Conservation (phyloP, 1,284 basidiomycete species). For the Stereum hirsutum region DNA sequence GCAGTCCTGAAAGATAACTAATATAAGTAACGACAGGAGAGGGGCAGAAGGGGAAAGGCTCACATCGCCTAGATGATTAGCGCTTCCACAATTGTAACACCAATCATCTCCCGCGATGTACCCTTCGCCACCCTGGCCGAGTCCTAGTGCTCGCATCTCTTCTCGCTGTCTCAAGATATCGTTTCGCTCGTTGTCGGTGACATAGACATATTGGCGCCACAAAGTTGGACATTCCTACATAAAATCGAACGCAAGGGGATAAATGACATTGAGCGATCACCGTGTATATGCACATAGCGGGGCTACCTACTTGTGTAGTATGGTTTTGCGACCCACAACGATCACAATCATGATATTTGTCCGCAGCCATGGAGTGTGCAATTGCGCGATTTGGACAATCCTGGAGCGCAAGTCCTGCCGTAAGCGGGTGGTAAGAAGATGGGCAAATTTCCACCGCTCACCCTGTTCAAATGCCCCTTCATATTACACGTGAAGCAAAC, state of each 20-base stretch:
- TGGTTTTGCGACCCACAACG: constrained; percentile 70
- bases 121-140: constrained; percentile 72
- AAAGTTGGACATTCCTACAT: constrained; percentile 76
- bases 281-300: background rate
- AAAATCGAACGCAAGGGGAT: background rate
- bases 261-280: too few relatives aligned
- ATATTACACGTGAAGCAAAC: constrained; percentile 82
- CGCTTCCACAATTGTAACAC: constrained; percentile 84
- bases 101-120: constrained; percentile 66
- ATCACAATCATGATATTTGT: constrained; percentile 48
- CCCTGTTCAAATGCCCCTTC: constrained; percentile 76
- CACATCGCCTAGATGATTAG: constrained; percentile 84
- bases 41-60: constrained; percentile 20
- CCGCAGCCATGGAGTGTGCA: constrained; percentile 14
- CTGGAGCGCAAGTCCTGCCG: constrained; percentile 24
- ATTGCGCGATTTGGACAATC: constrained; percentile 66
- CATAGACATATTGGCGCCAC: constrained; percentile 84
- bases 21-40: background rate
- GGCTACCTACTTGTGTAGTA: constrained; percentile 50
- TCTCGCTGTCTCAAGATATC: constrained; percentile 39
- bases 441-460: constrained; percentile 22
- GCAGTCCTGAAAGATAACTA: constrained; percentile 53
- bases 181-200: constrained; percentile 44
- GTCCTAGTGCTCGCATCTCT: constrained; percentile 32
- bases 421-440: background rate